Percentiles rank a stretch among this genome's conserved stretches.
These are phyloP conservation scores for Bonnemaisonia californica DNA, from an alignment of 31 red algal species.

Conservation along the genomic window DNA sequence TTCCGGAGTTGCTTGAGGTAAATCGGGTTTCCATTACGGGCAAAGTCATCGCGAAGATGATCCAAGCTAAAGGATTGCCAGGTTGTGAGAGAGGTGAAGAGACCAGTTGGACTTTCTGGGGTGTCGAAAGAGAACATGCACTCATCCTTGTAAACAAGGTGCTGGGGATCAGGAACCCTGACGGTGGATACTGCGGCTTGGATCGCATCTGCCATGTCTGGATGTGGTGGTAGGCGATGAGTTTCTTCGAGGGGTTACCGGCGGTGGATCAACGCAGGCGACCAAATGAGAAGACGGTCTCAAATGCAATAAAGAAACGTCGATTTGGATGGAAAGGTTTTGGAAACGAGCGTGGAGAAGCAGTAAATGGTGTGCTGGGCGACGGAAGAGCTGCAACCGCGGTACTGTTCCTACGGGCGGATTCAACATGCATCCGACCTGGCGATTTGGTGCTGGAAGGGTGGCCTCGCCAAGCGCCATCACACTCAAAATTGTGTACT, in stretches of 20 bases:
- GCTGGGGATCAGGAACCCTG: constrained; percentile 28
- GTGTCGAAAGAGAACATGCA: constrained; percentile 89
- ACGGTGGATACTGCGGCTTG: constrained; percentile 20
- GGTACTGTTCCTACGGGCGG: too few species aligned
- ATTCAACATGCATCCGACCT: too few species aligned
- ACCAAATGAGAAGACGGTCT: too few species aligned
- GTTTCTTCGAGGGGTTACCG: not conserved
- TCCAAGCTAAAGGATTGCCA: constrained; percentile 67
- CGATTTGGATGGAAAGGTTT: too few species aligned
- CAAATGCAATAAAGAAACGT: too few species aligned
- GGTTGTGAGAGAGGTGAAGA: constrained; percentile 80
- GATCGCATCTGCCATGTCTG: constrained; percentile 18
- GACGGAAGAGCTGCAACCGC: too few species aligned
- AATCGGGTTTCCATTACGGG: constrained; percentile 43
- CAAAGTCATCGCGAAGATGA: constrained; percentile 44
- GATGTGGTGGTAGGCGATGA: constrained; percentile 3
- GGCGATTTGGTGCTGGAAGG: too few species aligned
- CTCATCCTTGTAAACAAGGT: constrained; percentile 68
- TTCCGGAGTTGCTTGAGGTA: constrained; percentile 71
- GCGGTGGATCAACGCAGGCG: too few species aligned
- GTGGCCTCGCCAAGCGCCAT: too few species aligned
- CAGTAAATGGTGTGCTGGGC: too few species aligned
- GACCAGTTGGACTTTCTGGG: constrained; percentile 54
- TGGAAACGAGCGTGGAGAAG: too few species aligned
- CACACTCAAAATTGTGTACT: too few species aligned